Base-by-base conservation (phyloP, 129 eudicot species). In the Ambrosia artemisiifolia region DNA sequence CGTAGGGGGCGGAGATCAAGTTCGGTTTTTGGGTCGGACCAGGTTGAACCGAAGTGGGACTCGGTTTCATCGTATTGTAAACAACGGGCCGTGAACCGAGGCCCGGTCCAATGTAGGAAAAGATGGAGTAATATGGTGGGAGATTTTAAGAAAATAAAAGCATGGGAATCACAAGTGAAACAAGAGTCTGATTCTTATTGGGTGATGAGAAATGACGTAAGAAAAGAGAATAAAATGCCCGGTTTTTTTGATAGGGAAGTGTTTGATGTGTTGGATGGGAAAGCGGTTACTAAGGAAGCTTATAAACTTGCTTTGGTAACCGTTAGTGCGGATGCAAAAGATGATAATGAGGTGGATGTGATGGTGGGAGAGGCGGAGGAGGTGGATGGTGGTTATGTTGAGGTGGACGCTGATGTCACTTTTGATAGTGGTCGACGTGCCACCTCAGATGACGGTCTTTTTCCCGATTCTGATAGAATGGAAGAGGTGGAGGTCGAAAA, bases 51-150 rank as follows among this genome's bases (percentile, higher is more conserved):
- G 24, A 91, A 91, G 74, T 91, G 97, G 97, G 97, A 85, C 6
- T 77, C 75, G 7, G 87, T 91, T 59, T 73, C 97, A 0, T 79
- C 95, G 1, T 83, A 85, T 79, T 91, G 97, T 69, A 91, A 50
- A 65, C 83, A 77, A 33, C 77, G 75, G 46, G 92, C 87, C 1
- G 90, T 86, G 54, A 82, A 75, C 83, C 65, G 95, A n/a, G 97
- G 90, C 28, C 90, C 95, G 5, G 92, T 88, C 7, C 97, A 91
- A 44, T 91, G 97, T 54, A 74, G 97, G 69, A 91, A 91, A 75
- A 56, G 97, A 54, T 91, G 95, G 95, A 88, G 97, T 80, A 91
- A 91, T 40, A 84, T 91, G 43, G 84, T 84, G 11, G 84, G 97
- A 6, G 97, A 88, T 57, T 88, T 85, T 65, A 88, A 76, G 78